phyloP scores from a whole-genome alignment of 2,329 filamentous ascomycete species.

The Alternaria sp. region DNA sequence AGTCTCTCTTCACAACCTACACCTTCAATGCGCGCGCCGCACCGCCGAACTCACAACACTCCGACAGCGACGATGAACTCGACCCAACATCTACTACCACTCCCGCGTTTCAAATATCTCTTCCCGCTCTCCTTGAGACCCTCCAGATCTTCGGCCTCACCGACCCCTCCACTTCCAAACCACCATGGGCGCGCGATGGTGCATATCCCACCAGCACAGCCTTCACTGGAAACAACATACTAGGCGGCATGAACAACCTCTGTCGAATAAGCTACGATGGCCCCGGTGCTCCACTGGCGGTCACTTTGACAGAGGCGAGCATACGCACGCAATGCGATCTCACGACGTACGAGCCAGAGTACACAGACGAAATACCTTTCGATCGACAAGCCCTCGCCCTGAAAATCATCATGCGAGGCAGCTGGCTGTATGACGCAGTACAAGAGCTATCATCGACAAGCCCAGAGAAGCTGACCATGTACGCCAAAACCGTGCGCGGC shows the following conservation, averaged over 20 bases:
- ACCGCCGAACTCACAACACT: conserved; percentile 44
- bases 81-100: conserved; percentile 49
- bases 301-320: conserved; percentile 84
- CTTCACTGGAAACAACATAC: conserved; percentile 76
- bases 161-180: conserved; percentile 49
- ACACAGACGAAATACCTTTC: conserved; percentile 82
- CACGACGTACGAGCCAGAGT: conserved; percentile 77
- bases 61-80: conserved; percentile 39
- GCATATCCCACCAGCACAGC: conserved; percentile 68
- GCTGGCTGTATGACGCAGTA: conserved; percentile 73
- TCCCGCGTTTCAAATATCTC: conserved; percentile 83
- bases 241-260: conserved; percentile 78
- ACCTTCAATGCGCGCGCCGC: conserved; percentile 64
- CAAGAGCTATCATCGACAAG: conserved; percentile 71
- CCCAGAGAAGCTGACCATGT: conserved; percentile 74
- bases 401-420: conserved; percentile 92
- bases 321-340: conserved; percentile 78
- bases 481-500: conserved; percentile 32
- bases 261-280: conserved; percentile 81
- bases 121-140: conserved; percentile 87
- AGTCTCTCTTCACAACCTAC: conserved; percentile 86
- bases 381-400: conserved; percentile 79
- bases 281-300: conserved; percentile 77
- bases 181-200: conserved; percentile 49
- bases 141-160: conserved; percentile 89